Percentiles rank a stretch among this genome's conserved stretches.
Conservation (phyloP, 345 rosid genomes). For the Murraya koenigii region DNA sequence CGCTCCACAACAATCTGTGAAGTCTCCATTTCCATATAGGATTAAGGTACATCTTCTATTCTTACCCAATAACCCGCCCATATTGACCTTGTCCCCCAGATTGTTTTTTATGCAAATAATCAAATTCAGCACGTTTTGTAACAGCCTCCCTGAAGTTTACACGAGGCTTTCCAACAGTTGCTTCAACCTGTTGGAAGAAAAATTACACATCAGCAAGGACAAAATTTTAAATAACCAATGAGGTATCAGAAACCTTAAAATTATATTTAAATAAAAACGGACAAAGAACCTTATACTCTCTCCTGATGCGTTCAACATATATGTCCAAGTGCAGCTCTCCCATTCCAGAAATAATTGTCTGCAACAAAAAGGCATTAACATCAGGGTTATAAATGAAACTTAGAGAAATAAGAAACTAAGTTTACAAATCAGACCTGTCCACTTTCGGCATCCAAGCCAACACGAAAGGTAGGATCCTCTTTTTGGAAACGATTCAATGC, state of each 20-base stretch:
- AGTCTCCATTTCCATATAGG: not conserved
- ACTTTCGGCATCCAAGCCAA: conserved; percentile 97
- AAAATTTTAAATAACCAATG: not conserved
- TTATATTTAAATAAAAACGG: conserved; percentile 1
- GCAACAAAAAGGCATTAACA: conserved; percentile 16
- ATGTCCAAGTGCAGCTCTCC: conserved; percentile 97
- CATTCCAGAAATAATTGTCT: conserved; percentile 99
- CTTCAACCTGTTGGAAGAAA: conserved; percentile 64
- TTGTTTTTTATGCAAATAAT: conserved; percentile 98
- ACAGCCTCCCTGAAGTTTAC: conserved; percentile 97
- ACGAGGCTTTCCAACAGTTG: conserved; percentile 96
- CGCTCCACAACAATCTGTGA: not conserved
- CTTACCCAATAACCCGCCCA: conserved; percentile 90
- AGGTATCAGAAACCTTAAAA: not conserved
- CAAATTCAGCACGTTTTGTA: conserved; percentile 84
- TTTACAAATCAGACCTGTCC: conserved; percentile 62
- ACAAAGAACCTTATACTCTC: conserved; percentile 81
- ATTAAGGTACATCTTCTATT: not conserved
- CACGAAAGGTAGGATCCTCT: conserved; percentile 99
- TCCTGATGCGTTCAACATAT: conserved; percentile 89
- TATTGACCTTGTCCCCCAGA: conserved; percentile 99
- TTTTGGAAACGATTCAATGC: conserved; percentile 93
- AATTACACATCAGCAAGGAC: not conserved
- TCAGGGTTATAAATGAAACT: not conserved
- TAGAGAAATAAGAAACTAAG: conserved; percentile 1